Evolutionary conservation across 805 yeast species (phyloP).

Genomic region (Yarrowia sp.): DNA sequence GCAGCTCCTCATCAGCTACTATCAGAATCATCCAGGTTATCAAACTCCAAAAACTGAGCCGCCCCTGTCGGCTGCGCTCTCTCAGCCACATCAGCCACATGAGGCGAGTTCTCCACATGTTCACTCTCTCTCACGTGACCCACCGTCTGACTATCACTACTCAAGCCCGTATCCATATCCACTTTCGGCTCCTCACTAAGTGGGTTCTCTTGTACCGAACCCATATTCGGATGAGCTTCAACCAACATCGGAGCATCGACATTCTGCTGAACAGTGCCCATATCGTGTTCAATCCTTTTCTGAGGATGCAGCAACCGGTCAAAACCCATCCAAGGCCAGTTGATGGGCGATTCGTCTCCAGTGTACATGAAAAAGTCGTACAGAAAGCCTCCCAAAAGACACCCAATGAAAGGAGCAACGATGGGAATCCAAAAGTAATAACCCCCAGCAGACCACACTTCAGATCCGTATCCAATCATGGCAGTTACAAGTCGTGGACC

Average conservation of each 20-base stretch:
- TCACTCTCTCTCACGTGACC: neutral
- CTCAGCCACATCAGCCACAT: neutral
- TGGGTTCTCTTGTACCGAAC: neutral
- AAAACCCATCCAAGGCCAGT: constrained; percentile 44
- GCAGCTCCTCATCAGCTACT: neutral
- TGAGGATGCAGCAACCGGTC: neutral
- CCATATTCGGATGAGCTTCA: constrained; percentile 13
- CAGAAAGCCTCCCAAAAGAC: constrained; percentile 47
- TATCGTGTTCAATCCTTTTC: constrained; percentile 19
- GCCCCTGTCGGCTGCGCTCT: constrained; percentile 2
- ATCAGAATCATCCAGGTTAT: constrained; percentile 12
- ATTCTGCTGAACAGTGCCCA: constrained; percentile 12
- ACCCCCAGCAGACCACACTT: constrained; percentile 43
- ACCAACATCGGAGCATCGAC: constrained; percentile 1
- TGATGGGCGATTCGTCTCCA: constrained; percentile 53
- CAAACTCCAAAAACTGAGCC: constrained; percentile 8
- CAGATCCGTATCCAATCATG: constrained; percentile 48
- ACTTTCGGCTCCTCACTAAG: neutral
- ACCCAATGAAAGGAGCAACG: constrained; percentile 50
- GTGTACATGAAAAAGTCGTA: constrained; percentile 53
- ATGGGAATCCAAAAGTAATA: constrained; percentile 56
- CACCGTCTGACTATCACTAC: constrained; percentile 11
- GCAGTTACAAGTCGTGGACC: constrained; percentile 54
- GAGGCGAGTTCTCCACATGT: constrained; percentile 2
- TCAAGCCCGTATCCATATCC: neutral